Evolutionary conservation across 225 moss, liverwort and hornwort genomes (phyloP).

Genomic region (Anthoceros angustus): DNA sequence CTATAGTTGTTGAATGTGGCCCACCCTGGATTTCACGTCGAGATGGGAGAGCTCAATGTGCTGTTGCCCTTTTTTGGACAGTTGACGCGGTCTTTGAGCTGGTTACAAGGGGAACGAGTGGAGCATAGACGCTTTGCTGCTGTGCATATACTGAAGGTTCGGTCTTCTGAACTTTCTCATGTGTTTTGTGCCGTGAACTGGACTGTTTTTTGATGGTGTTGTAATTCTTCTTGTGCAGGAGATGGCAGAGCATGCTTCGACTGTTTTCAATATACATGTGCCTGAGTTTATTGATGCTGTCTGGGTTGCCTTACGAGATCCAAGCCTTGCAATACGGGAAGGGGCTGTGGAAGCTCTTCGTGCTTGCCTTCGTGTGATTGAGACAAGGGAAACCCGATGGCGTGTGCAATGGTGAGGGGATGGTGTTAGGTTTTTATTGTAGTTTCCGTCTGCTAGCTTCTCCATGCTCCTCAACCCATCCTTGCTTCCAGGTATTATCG

Average conservation of each 20-base stretch:
- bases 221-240: conserved; percentile 32
- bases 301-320: conserved; percentile 85
- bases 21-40: background rate
- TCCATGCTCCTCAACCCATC: background rate
- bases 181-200: conserved; percentile 2
- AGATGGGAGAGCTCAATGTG: background rate
- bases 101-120: conserved; percentile 64
- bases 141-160: conserved; percentile 72
- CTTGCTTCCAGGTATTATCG: conserved; percentile 68
- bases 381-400: conserved; percentile 97
- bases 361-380: conserved; percentile 89
- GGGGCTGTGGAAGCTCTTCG: conserved; percentile 69
- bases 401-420: conserved; percentile 72
- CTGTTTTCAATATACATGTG: conserved; percentile 96
- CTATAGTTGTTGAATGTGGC: conserved; percentile 5
- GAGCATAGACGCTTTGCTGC: conserved; percentile 77
- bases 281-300: conserved; percentile 92
- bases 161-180: background rate
- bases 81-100: conserved; percentile 80
- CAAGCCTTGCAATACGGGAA: conserved; percentile 70
- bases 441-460: background rate
- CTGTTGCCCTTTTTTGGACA: conserved; percentile 12
- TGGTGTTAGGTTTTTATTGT: background rate
- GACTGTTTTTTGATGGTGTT: background rate
- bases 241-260: conserved; percentile 96